Conservation (phyloP, 352 stramenopile species). For the Aphanomyces cochlioides region DNA sequence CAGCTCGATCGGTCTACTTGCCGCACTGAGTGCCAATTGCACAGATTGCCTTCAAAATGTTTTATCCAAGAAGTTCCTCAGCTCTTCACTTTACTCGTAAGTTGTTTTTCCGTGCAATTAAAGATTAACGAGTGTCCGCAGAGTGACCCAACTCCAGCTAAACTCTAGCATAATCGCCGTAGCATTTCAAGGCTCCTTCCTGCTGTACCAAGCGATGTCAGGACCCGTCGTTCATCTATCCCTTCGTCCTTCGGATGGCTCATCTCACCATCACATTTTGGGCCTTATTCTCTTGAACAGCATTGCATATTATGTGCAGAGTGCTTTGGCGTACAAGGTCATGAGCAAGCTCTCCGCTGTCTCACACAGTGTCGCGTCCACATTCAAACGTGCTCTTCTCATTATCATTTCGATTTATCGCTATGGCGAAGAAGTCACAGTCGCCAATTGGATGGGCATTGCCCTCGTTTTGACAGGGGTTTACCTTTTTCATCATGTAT, state of each 20-base stretch:
- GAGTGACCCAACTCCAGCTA: slow-evolving; percentile 82
- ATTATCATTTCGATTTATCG: slow-evolving; percentile 89
- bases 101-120: slow-evolving; percentile 24
- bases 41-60: slow-evolving; percentile 92
- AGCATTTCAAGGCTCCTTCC: slow-evolving; percentile 76
- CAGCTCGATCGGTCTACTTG: slow-evolving; percentile 84
- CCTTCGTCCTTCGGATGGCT: background rate
- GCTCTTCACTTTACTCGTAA: slow-evolving; percentile 64
- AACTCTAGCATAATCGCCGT: slow-evolving; percentile 87
- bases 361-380: slow-evolving; percentile 88
- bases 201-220: slow-evolving; percentile 44
- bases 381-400: slow-evolving; percentile 85
- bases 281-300: slow-evolving; percentile 58
- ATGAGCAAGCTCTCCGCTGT: slow-evolving; percentile 90
- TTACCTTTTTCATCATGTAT: slow-evolving; percentile 81
- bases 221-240: background rate
- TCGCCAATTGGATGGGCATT: slow-evolving; percentile 81
- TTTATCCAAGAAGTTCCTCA: slow-evolving; percentile 85
- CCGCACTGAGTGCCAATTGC: slow-evolving; percentile 86
- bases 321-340: slow-evolving; percentile 85
- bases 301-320: slow-evolving; percentile 88
- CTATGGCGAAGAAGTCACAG: slow-evolving; percentile 83
- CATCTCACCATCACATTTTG: background rate
- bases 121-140: slow-evolving; percentile 29
- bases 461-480: slow-evolving; percentile 83